Evolutionary conservation across 169 alveolate species (phyloP).

Genomic region (Sarcocystis neurona): DNA sequence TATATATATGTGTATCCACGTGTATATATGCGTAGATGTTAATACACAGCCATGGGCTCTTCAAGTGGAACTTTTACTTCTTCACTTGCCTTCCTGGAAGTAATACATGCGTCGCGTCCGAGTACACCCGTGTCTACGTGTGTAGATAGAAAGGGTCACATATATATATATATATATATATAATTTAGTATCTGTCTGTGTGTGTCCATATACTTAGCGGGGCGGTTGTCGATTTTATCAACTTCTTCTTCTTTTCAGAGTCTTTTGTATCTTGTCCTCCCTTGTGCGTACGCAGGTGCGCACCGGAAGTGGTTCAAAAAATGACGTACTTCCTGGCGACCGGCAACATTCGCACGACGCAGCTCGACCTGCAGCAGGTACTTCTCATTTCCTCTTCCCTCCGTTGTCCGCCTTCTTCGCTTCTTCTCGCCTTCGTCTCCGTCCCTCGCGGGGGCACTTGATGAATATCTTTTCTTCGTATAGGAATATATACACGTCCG

Average conservation of each 20-base stretch:
- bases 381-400: neutral
- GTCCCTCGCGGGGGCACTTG: neutral
- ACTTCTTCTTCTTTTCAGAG: neutral
- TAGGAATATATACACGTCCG: neutral
- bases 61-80: too few relatives aligned
- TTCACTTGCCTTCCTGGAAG: too few relatives aligned
- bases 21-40: too few relatives aligned
- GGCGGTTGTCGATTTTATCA: neutral
- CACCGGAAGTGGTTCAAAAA: constrained; percentile 42
- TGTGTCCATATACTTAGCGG: neutral
- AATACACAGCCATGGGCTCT: too few relatives aligned
- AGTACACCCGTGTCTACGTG: too few relatives aligned
- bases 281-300: constrained; percentile 17
- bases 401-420: neutral
- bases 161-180: neutral
- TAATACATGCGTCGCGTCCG: too few relatives aligned
- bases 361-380: constrained; percentile 75
- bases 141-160: too few relatives aligned
- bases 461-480: too few relatives aligned
- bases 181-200: neutral
- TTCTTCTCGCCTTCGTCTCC: neutral
- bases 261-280: neutral
- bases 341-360: constrained; percentile 89
- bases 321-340: constrained; percentile 92
- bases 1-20: too few relatives aligned